Conservation (phyloP, 106 monocot species). For the Triglochin maritima region DNA sequence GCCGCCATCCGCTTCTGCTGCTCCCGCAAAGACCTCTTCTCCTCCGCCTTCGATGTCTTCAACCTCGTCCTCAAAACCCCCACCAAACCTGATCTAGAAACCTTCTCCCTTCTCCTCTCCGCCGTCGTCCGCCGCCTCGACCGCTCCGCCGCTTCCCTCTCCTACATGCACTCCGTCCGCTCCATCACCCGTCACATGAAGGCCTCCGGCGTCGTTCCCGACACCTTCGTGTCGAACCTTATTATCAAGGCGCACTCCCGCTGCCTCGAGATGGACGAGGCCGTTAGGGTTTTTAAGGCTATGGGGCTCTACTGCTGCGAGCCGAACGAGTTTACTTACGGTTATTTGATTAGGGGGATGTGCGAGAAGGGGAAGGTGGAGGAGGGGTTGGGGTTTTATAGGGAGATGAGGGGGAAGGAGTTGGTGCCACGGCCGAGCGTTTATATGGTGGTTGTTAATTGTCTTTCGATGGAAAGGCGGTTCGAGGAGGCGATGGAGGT, state of each 20-base stretch:
- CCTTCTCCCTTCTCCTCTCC: constrained; percentile 64
- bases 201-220: constrained; percentile 57
- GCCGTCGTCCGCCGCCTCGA: constrained; percentile 55
- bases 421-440: constrained; percentile 56
- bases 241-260: constrained; percentile 74
- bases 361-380: constrained; percentile 69
- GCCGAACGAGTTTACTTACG: constrained; percentile 70
- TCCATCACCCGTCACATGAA: constrained; percentile 78
- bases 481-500: constrained; percentile 58
- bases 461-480: constrained; percentile 55
- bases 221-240: constrained; percentile 46
- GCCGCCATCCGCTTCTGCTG: constrained; percentile 67
- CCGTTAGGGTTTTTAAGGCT: constrained; percentile 53
- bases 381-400: constrained; percentile 39
- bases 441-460: constrained; percentile 51
- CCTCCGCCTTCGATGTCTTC: constrained; percentile 79
- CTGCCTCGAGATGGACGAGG: constrained; percentile 81
- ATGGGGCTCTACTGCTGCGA: constrained; percentile 80
- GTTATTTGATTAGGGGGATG: constrained; percentile 63
- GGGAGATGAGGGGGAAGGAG: constrained; percentile 72
- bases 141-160: constrained; percentile 39
- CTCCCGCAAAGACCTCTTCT: constrained; percentile 69
- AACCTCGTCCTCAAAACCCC: constrained; percentile 26
- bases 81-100: constrained; percentile 45
- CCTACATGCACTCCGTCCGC: constrained; percentile 72